Conservation (phyloP, 2,329 filamentous ascomycete genomes). For the Conoideocrella luteorostrata region DNA sequence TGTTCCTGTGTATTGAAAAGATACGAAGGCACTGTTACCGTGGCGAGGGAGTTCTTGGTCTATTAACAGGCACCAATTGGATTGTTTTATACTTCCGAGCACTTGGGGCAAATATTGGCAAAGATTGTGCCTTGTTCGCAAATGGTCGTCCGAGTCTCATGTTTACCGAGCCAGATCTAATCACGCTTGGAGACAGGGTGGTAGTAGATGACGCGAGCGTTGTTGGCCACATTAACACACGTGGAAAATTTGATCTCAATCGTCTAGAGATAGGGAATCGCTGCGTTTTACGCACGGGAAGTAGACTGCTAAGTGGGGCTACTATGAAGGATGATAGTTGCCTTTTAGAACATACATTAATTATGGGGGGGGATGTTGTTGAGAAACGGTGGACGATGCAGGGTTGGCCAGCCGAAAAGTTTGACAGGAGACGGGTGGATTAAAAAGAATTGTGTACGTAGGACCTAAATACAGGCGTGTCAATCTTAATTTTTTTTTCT, state of each 20-base stretch:
- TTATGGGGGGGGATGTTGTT: slow-evolving; percentile 51
- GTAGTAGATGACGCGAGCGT: slow-evolving; percentile 49
- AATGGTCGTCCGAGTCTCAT: slow-evolving; percentile 45
- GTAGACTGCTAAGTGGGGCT: slow-evolving; percentile 45
- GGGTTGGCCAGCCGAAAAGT: slow-evolving; percentile 43
- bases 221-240: slow-evolving; percentile 50
- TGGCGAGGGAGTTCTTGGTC: slow-evolving; percentile 42
- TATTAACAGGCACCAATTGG: slow-evolving; percentile 48
- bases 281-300: slow-evolving; percentile 45
- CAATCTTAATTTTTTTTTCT: too few species aligned
- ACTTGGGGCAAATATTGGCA: slow-evolving; percentile 46
- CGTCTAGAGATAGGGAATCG: slow-evolving; percentile 42
- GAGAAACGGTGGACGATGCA: slow-evolving; percentile 44
- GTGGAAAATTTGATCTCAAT: slow-evolving; percentile 51
- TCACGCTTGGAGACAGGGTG: slow-evolving; percentile 47
- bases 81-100: slow-evolving; percentile 46
- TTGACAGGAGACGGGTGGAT: too few species aligned
- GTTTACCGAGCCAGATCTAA: slow-evolving; percentile 52
- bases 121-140: slow-evolving; percentile 48
- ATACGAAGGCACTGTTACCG: slow-evolving; percentile 44
- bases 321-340: slow-evolving; percentile 46
- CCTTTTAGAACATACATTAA: slow-evolving; percentile 50
- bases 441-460: too few species aligned
- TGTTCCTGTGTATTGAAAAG: slow-evolving; percentile 45
- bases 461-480: too few species aligned